Conservation (phyloP, 2,329 filamentous ascomycete genomes). For the Sphaerulina vaccinii region DNA sequence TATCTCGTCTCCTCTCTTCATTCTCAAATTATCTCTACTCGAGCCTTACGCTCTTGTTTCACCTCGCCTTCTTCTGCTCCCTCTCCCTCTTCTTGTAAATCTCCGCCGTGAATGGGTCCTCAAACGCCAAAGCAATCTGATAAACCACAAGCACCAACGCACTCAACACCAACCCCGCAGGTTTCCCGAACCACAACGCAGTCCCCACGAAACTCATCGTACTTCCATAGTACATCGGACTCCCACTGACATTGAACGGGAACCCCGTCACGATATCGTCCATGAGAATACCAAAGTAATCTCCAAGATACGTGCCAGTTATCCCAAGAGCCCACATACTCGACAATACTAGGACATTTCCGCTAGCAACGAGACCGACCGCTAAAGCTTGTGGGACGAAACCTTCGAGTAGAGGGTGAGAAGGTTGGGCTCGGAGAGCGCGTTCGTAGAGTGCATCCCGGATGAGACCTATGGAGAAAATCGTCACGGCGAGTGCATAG, state of each 20-base stretch:
- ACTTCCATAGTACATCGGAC: slow-evolving; percentile 95
- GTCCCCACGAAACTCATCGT: slow-evolving; percentile 90
- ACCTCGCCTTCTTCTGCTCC: slow-evolving; percentile 41
- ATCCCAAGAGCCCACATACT: slow-evolving; percentile 91
- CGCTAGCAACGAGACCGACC: slow-evolving; percentile 67
- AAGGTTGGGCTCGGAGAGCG: slow-evolving; percentile 73
- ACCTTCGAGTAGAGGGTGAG: slow-evolving; percentile 68
- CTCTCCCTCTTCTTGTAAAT: slow-evolving; percentile 86
- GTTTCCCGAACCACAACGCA: slow-evolving; percentile 80
- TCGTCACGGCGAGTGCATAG: slow-evolving; percentile 83
- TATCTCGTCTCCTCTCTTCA: slow-evolving; percentile 21
- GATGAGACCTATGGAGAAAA: slow-evolving; percentile 87
- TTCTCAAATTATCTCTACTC: background rate
- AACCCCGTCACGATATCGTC: slow-evolving; percentile 91
- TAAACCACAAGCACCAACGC: slow-evolving; percentile 75
- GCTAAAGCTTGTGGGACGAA: slow-evolving; percentile 62
- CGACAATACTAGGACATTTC: slow-evolving; percentile 81
- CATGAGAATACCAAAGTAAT: slow-evolving; percentile 99
- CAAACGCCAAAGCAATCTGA: slow-evolving; percentile 74
- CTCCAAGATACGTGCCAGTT: slow-evolving; percentile 92
- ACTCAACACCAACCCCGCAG: slow-evolving; percentile 78
- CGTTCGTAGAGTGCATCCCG: slow-evolving; percentile 78
- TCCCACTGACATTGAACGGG: slow-evolving; percentile 86
- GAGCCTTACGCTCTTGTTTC: slow-evolving; percentile 17
- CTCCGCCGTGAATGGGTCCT: slow-evolving; percentile 89